Percentiles rank a stretch among this genome's conserved stretches.
Conservation (phyloP, 805 yeast genomes). For the Groenewaldozyma tartarivorans region DNA sequence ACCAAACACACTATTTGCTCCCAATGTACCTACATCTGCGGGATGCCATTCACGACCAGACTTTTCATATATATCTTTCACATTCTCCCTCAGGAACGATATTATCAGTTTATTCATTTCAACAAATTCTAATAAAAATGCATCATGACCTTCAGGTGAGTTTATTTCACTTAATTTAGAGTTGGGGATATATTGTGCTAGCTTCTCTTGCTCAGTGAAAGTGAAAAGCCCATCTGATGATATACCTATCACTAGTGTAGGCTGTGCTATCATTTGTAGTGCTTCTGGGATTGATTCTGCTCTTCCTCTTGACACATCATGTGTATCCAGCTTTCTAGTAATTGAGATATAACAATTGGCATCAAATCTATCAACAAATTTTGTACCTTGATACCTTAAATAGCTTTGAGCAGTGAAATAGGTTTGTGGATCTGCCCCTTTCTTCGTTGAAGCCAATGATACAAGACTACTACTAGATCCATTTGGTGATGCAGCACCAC, state of each 20-base stretch:
- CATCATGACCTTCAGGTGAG: conserved; percentile 97
- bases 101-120: conserved; percentile 64
- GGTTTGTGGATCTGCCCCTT: conserved; percentile 31
- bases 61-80: conserved; percentile 49
- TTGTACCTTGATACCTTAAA: conserved; percentile 86
- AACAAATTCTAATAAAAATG: conserved; percentile 82
- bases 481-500: conserved; percentile 1
- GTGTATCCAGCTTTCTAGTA: conserved; percentile 89
- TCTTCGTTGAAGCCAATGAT: conserved; percentile 9
- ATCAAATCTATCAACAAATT: conserved; percentile 82
- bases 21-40: conserved; percentile 26
- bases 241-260: conserved; percentile 80
- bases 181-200: conserved; percentile 67
- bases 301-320: conserved; percentile 80
- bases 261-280: conserved; percentile 53
- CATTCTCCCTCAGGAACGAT: conserved; percentile 49
- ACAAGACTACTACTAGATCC: conserved; percentile 1
- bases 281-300: conserved; percentile 41
- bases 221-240: conserved; percentile 91
- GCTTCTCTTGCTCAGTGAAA: conserved; percentile 76
- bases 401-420: conserved; percentile 94
- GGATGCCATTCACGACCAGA: conserved; percentile 37
- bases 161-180: conserved; percentile 60
- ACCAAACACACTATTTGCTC: conserved; percentile 58
- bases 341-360: conserved; percentile 95